These are phyloP conservation scores for Maudiozyma bulderi DNA, from an alignment of 805 yeast species.

Conservation along the genomic window DNA sequence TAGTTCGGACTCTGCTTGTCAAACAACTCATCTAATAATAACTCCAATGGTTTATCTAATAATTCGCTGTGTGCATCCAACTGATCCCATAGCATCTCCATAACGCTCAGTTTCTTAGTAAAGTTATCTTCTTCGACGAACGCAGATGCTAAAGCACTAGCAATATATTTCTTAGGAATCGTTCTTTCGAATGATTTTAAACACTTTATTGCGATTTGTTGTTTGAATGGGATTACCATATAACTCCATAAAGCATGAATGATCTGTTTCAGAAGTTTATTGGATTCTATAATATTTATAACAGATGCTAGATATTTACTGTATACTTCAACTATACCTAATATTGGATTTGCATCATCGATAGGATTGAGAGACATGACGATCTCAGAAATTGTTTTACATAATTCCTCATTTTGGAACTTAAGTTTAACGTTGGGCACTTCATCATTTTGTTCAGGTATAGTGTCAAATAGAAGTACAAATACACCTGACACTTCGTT, in stretches of 20 bases:
- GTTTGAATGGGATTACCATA: conserved; percentile 41
- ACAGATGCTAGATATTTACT: conserved; percentile 23
- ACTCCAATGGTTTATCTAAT: conserved; percentile 53
- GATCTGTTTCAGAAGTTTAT: conserved; percentile 15
- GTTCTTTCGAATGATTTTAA: conserved; percentile 53
- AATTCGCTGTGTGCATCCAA: conserved; percentile 32
- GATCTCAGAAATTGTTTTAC: conserved; percentile 4
- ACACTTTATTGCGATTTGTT: conserved; percentile 60
- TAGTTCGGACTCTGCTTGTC: conserved; percentile 36
- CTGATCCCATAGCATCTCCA: conserved; percentile 68
- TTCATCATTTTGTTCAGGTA: conserved; percentile 31
- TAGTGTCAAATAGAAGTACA: conserved; percentile 32
- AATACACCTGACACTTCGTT: conserved; percentile 31
- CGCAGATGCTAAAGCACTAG: conserved; percentile 59
- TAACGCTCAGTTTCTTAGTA: conserved; percentile 40
- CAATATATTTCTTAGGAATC: conserved; percentile 47
- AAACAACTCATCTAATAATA: conserved; percentile 55
- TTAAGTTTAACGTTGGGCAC: not conserved
- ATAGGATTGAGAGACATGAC: not conserved
- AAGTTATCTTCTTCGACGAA: conserved; percentile 35
- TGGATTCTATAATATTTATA: conserved; percentile 18
- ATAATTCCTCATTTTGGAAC: conserved; percentile 24
- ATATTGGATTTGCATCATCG: conserved; percentile 1
- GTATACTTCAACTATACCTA: conserved; percentile 26
- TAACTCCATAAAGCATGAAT: conserved; percentile 47